Evolutionary conservation across 192 early-diverging fungal genomes (phyloP), one percentile per base, ranked within the genome.

Genomic region (Gigaspora rosea): DNA sequence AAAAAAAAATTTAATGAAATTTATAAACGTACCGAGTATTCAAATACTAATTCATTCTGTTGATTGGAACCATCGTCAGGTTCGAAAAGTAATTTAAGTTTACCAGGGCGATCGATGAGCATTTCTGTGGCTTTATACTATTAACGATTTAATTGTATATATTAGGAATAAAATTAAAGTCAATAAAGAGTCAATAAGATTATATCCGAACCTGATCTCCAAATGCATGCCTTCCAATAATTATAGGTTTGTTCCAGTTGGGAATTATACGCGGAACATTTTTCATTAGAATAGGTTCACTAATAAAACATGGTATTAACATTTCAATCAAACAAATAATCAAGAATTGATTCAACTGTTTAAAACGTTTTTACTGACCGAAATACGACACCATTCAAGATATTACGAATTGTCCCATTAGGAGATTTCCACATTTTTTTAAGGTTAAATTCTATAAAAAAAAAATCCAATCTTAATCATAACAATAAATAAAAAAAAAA

Each of bases 401-500:
- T 95, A 86, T 98, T 98, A 73, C 97, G 89, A 81, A 98, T 95
- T 62, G 96, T 97, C 68, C 92, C 97, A 85, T 98, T 98, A 80
- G 97, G 97, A 36, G 93, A 95, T 85, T 89, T 95, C 95, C 95
- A 99, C 94, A 97, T 99, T 82, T 95, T 78, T 88, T 97, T 94
- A 71, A 99, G 87, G 68, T 92, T 91, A 80, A 96, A 99, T 83
- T 98, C 96, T 71, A 12, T 36, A 33, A 62, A 65, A 65, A 12
- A 0, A 46, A 9, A 18, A 7, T 5, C 18, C 18, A 27, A 1
- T 65, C 16, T 36, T 41, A 65, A 41, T 65, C 5, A 32, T 16
- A 18, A 13, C 36, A 16, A 18, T 7, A 65, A n/a, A 65, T 64
- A 36, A 41, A 15, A 18, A 16, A 18, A 13, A 16, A 18, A 63